A percentile compares a stretch with the other conserved stretches of the same genome.
Evolutionary conservation across 441 rosid species (phyloP).

Genomic region (Omphalea diandra): DNA sequence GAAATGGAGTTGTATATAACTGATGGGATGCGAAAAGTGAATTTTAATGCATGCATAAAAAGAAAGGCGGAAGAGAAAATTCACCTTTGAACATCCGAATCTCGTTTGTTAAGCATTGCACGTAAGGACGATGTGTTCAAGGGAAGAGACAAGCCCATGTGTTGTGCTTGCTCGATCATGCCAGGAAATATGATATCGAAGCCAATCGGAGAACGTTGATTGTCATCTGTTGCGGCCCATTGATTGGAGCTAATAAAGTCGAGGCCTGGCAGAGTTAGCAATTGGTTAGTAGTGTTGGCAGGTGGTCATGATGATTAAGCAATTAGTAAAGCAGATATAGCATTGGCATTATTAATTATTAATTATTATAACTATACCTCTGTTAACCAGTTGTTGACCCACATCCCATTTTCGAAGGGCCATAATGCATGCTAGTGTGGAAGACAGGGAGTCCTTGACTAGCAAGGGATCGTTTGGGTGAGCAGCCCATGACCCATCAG

Average conservation of each 20-base stretch:
- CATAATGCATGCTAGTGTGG: slow-evolving; percentile 70
- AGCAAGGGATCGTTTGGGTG: slow-evolving; percentile 35
- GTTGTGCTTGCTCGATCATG: slow-evolving; percentile 62
- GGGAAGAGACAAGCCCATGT: slow-evolving; percentile 56
- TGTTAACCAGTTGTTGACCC: slow-evolving; percentile 58
- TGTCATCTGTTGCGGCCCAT: slow-evolving; percentile 37
- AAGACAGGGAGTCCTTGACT: slow-evolving; percentile 55
- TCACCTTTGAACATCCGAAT: slow-evolving; percentile 28
- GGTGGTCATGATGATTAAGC: too few species aligned
- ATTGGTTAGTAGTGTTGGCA: neutral
- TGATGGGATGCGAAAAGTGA: too few species aligned
- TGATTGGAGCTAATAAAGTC: slow-evolving; percentile 50
- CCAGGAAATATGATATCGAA: slow-evolving; percentile 74
- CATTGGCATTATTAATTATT: too few species aligned
- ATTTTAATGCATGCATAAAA: neutral
- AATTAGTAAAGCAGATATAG: too few species aligned
- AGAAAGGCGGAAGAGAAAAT: neutral
- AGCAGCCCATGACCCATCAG: slow-evolving; percentile 83
- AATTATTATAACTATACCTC: too few species aligned
- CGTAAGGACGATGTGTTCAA: slow-evolving; percentile 41
- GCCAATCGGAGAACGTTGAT: slow-evolving; percentile 52
- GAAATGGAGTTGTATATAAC: too few species aligned
- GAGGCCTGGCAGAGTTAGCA: slow-evolving; percentile 41
- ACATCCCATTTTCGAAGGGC: slow-evolving; percentile 66
- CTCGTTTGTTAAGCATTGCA: slow-evolving; percentile 47